These are phyloP conservation scores for Monascus ruber DNA, from an alignment of 2,329 filamentous ascomycete species.

Conservation along the genomic window DNA sequence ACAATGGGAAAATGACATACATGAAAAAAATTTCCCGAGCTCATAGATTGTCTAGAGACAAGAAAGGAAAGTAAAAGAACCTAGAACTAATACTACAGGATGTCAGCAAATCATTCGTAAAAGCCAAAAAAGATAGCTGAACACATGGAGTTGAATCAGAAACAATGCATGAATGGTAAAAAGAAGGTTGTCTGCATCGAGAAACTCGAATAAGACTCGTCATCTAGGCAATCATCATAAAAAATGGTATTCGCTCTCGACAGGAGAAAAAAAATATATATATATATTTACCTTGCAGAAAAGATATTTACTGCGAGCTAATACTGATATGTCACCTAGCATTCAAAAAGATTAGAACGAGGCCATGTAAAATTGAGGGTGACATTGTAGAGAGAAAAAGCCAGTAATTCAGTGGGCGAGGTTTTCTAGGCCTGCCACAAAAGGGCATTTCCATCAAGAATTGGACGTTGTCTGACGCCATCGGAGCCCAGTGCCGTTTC, in stretches of 20 bases:
- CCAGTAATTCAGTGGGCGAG: constrained; percentile 73
- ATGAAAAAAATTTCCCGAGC: constrained; percentile 4
- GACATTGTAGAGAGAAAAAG: not conserved
- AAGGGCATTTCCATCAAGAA: constrained; percentile 74
- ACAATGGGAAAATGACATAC: constrained; percentile 17
- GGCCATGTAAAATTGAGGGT: constrained; percentile 4
- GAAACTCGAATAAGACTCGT: constrained; percentile 53
- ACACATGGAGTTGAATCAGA: constrained; percentile 25
- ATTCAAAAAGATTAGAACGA: constrained; percentile 16
- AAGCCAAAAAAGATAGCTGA: not conserved
- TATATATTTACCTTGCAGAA: constrained; percentile 9
- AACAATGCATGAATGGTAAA: constrained; percentile 49
- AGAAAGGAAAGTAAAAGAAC: constrained; percentile 2
- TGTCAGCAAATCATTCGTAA: constrained; percentile 1
- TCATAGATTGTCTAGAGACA: not conserved
- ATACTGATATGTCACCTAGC: constrained; percentile 5
- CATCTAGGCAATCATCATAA: constrained; percentile 48
- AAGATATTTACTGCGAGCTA: not conserved
- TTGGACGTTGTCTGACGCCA: constrained; percentile 41
- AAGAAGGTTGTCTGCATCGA: constrained; percentile 49
- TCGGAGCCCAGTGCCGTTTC: constrained; percentile 93
- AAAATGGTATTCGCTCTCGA: constrained; percentile 1
- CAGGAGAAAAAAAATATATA: constrained; percentile 5
- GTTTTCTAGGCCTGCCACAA: constrained; percentile 99
- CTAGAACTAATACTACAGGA: constrained; percentile 1